A percentile compares a stretch with the other conserved stretches of the same genome.
Conservation (phyloP, 192 early-diverging fungal species). For the Coemansia sp. region DNA sequence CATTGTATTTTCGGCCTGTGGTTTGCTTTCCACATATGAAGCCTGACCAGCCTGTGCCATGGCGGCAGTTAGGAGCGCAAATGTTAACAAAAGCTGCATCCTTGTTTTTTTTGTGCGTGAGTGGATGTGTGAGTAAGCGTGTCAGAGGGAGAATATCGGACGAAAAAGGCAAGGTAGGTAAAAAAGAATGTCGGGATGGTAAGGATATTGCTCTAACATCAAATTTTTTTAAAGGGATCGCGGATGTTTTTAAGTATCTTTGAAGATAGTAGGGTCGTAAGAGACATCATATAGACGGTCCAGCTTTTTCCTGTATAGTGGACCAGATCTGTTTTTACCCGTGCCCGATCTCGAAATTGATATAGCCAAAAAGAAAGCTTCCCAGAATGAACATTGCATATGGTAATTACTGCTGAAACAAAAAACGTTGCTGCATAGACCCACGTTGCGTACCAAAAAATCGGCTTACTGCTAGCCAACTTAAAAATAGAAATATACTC, state of each 20-base stretch:
- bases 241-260: neutral
- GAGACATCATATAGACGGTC: neutral
- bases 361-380: neutral
- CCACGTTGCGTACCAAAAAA: neutral
- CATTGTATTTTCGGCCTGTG: slow-evolving; percentile 9
- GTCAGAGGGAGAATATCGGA: neutral
- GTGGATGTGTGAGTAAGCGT: neutral
- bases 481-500: neutral
- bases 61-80: slow-evolving; percentile 24
- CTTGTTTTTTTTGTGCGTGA: slow-evolving; percentile 4
- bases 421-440: neutral
- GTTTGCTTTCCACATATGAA: slow-evolving; percentile 28
- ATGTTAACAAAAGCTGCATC: slow-evolving; percentile 50
- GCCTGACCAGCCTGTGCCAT: slow-evolving; percentile 28
- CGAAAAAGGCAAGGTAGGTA: neutral
- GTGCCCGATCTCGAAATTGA: neutral
- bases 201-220: neutral
- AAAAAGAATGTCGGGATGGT: neutral
- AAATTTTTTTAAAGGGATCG: neutral
- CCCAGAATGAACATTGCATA: neutral
- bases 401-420: neutral
- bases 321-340: slow-evolving; percentile 5
- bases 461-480: neutral
- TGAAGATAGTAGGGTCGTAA: neutral
- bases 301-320: neutral